phyloP scores from a whole-genome alignment of 2,329 filamentous ascomycete genomes.

The Rhynchosporium agropyri region DNA sequence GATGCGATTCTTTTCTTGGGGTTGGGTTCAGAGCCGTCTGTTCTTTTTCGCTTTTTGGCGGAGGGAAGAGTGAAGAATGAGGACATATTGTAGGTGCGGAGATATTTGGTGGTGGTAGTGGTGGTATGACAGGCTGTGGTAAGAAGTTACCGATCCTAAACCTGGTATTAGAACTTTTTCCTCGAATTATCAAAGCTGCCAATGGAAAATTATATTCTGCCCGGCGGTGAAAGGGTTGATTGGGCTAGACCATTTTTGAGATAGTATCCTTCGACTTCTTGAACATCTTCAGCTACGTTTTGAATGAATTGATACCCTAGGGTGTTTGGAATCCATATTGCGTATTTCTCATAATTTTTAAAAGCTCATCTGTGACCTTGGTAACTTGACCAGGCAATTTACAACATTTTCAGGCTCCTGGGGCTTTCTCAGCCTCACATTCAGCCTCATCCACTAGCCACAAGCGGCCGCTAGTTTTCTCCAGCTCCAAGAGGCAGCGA shows the following conservation, averaged over 20 bases:
- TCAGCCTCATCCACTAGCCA: too few species aligned
- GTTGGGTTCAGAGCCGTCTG: slow-evolving; percentile 45
- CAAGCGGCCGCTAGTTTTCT: slow-evolving; percentile 10
- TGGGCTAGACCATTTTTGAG: background rate
- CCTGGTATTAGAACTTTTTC: too few species aligned
- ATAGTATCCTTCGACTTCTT: too few species aligned
- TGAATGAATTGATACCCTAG: too few species aligned
- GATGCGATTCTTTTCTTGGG: slow-evolving; percentile 61
- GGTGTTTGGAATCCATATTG: too few species aligned
- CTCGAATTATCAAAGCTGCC: background rate
- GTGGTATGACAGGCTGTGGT: background rate
- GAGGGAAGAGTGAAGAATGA: slow-evolving; percentile 93
- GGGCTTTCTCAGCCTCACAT: background rate
- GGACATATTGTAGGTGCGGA: slow-evolving; percentile 63
- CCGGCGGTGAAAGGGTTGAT: slow-evolving; percentile 18
- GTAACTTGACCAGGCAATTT: background rate
- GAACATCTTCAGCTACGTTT: too few species aligned
- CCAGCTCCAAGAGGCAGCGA: slow-evolving; percentile 37
- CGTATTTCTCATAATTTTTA: too few species aligned
- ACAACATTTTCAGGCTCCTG: background rate
- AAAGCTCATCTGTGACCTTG: background rate
- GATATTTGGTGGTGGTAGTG: background rate
- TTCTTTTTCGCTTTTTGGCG: slow-evolving; percentile 85
- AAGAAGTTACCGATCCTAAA: too few species aligned
- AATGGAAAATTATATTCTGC: slow-evolving; percentile 28